Evolutionary conservation across 805 yeast species (phyloP).

Genomic region (Ogataea methylovora): DNA sequence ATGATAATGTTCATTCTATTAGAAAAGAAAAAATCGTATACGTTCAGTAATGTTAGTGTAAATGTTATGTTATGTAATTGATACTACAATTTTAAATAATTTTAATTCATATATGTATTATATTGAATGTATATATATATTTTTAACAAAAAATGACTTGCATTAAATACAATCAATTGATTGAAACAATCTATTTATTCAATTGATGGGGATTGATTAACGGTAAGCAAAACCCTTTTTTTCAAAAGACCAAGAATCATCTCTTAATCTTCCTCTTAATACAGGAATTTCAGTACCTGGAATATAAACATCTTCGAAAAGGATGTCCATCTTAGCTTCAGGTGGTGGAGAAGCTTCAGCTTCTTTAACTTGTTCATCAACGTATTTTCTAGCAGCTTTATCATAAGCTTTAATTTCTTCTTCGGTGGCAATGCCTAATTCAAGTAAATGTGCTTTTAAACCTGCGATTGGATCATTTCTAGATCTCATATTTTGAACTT

Average conservation of each 20-base stretch:
- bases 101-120: no score
- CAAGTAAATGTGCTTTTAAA: conserved; percentile 78
- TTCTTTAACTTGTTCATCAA: conserved; percentile 87
- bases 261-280: conserved; percentile 94
- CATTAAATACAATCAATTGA: no score
- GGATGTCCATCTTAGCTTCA: conserved; percentile 87
- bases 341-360: conserved; percentile 96
- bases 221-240: conserved; percentile 32
- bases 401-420: conserved; percentile 91
- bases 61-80: no score
- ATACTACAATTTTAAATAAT: no score
- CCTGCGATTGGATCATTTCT: conserved; percentile 98
- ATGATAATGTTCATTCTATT: no score
- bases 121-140: no score
- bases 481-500: conserved; percentile 98
- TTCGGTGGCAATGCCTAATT: conserved; percentile 81
- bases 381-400: conserved; percentile 92
- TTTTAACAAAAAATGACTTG: no score
- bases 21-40: no score
- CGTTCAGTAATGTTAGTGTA: no score
- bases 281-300: conserved; percentile 89
- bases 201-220: conserved; percentile 8
- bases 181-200: no score
- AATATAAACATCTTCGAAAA: conserved; percentile 94
- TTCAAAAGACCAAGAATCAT: conserved; percentile 71